Conservation (phyloP, 192 early-diverging fungal species). For the Phycomyces blakesleeanus region DNA sequence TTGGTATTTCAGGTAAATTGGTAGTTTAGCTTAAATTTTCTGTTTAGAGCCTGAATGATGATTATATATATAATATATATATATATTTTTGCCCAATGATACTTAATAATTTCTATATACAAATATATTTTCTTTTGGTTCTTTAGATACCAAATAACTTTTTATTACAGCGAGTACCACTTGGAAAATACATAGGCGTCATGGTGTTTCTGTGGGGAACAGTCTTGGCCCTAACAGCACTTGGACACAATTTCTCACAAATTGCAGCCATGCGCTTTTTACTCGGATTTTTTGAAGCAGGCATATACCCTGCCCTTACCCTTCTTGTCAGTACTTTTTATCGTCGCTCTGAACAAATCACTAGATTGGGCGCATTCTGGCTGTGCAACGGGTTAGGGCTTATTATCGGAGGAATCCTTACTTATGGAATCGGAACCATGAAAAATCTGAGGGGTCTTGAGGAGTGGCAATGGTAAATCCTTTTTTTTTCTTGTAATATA, state of each 20-base stretch:
- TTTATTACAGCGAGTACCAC: constrained; percentile 23
- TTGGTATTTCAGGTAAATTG: constrained; percentile 21
- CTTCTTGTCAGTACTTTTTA: constrained; percentile 28
- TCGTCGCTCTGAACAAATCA: constrained; percentile 21
- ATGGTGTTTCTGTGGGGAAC: constrained; percentile 27
- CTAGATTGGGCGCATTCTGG: constrained; percentile 26
- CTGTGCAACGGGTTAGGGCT: constrained; percentile 24
- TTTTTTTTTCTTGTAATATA: too few relatives aligned
- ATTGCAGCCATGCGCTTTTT: constrained; percentile 27
- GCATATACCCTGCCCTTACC: constrained; percentile 25
- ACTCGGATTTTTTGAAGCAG: constrained; percentile 31
- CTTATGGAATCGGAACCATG: constrained; percentile 32
- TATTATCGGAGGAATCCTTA: constrained; percentile 17
- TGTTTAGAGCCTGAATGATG: background rate
- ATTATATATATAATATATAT: background rate
- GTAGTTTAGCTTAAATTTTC: background rate
- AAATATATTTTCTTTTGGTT: background rate
- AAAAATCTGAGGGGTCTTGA: background rate
- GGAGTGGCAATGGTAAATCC: constrained; percentile 33
- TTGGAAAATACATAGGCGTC: constrained; percentile 17
- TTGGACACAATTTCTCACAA: constrained; percentile 25
- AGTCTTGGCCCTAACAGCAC: constrained; percentile 13
- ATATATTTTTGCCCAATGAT: background rate
- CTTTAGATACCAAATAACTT: constrained; percentile 30
- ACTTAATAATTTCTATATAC: too few relatives aligned